Base-by-base conservation (phyloP, 345 rosid genomes). In the Hirschfeldia incana region DNA sequence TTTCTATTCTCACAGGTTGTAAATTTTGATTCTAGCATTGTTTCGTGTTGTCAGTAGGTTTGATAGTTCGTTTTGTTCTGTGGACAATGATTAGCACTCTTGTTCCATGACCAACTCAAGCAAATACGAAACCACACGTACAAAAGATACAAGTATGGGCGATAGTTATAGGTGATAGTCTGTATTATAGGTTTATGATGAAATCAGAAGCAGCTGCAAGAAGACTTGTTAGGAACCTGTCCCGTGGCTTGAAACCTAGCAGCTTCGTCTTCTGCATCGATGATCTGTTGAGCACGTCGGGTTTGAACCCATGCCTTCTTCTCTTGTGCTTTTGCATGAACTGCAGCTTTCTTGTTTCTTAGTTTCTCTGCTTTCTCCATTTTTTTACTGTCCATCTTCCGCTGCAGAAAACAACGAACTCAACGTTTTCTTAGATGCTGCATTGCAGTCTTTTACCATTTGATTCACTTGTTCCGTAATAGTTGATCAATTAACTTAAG, bases 181-280 rank as follows among this genome's bases (percentile, higher is more conserved):
- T 70, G 44, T 39, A 30, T 64, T 34, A 28, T 49, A 76, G 64
- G 39, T 69, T 62, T 4, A 0, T 11, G 16, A 11, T 61, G 58
- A 44, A 59, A 66, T 85, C 76, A 89, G 87, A 94, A 90, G 86
- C 95, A 92, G 36, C 87, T 89, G 8, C 85, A 77, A 71, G 74
- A 73, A 27, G 78, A 30, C 85, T 88, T 90, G 75, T 88, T 89
- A 1, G 98, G 98, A 59, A 83, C 55, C 28, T 83, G 81, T 8
- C 94, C 92, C 1, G 86, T 86, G 21, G 97, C 95, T 4, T 89
- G 94, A 80, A 84, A 83, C 76, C 82, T 90, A 10, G 94, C 98
- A 69, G 95, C 94, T 71, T 44, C 77, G 73, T 94, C 98, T 85
- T 90, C 98, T 0, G 93, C 95, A 73, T 89, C 83, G 5, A 94